phyloP scores from a whole-genome alignment of 331 rosid genomes.

The Erythrophleum ivorense region DNA sequence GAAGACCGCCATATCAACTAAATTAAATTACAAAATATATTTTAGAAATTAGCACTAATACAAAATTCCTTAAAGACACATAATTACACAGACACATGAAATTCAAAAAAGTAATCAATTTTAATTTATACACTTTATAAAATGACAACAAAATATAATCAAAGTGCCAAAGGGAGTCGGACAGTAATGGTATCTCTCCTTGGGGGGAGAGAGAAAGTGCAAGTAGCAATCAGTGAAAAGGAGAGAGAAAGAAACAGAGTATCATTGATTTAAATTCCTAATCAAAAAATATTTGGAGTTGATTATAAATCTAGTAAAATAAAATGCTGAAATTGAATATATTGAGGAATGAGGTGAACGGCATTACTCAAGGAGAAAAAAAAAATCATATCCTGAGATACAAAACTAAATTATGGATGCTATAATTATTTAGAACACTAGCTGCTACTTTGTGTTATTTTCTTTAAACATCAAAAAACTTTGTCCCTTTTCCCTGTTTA shows the following conservation, averaged over 20 bases:
- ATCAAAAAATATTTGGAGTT: not conserved
- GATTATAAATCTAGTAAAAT: not conserved
- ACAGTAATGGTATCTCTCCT: constrained; percentile 8
- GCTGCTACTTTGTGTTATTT: constrained; percentile 15
- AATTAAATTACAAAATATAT: constrained; percentile 25
- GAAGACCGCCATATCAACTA: constrained; percentile 20
- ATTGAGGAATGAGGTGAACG: not conserved
- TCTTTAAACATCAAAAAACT: constrained; percentile 22
- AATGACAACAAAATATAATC: not conserved
- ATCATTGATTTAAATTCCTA: not conserved
- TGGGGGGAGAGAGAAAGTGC: not conserved
- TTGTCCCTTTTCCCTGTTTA: constrained; percentile 10
- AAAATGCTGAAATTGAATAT: not conserved
- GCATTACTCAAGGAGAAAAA: not conserved
- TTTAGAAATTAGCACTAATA: not conserved
- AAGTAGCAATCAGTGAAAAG: not conserved
- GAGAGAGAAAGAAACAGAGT: not conserved
- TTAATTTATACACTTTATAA: not conserved
- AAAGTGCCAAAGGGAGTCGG: constrained; percentile 15
- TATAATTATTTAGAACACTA: constrained; percentile 24
- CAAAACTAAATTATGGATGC: not conserved
- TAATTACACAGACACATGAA: not conserved
- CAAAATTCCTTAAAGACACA: constrained; percentile 5
- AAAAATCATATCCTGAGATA: not conserved
- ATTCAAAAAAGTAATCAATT: constrained; percentile 8